phyloP scores from a whole-genome alignment of 305 asterid species.

The Withania somnifera region DNA sequence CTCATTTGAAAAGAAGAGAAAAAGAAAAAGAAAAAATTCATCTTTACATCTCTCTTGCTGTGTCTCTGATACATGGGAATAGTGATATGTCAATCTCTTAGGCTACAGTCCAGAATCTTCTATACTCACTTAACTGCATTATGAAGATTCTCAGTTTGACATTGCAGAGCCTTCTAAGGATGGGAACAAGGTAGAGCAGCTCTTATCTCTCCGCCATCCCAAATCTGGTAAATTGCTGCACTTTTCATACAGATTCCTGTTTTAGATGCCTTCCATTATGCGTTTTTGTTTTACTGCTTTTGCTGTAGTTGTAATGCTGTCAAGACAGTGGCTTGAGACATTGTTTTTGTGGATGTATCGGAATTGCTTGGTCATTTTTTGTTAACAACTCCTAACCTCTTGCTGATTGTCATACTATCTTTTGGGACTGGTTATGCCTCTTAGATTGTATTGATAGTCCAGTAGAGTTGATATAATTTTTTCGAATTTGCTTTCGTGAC shows the following conservation, averaged over 20 bases:
- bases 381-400: background rate
- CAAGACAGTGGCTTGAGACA: background rate
- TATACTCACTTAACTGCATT: background rate
- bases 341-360: background rate
- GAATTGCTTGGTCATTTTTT: background rate
- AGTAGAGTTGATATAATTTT: background rate
- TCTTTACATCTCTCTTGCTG: background rate
- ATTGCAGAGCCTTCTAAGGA: slow-evolving; percentile 42
- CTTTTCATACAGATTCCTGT: background rate
- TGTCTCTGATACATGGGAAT: background rate
- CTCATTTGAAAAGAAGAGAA: background rate
- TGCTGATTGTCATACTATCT: background rate
- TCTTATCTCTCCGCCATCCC: slow-evolving; percentile 73
- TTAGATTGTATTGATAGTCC: background rate
- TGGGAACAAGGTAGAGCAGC: slow-evolving; percentile 29
- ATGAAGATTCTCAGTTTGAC: background rate
- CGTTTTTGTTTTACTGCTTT: background rate
- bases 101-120: background rate
- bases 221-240: slow-evolving; percentile 50
- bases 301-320: background rate
- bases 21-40: background rate
- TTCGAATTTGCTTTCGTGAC: slow-evolving; percentile 5
- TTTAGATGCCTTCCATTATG: background rate
- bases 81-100: background rate
- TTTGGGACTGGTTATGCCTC: background rate